Evolutionary conservation across 2,329 filamentous ascomycete species (phyloP).

Genomic region (Penicillium concentricum): DNA sequence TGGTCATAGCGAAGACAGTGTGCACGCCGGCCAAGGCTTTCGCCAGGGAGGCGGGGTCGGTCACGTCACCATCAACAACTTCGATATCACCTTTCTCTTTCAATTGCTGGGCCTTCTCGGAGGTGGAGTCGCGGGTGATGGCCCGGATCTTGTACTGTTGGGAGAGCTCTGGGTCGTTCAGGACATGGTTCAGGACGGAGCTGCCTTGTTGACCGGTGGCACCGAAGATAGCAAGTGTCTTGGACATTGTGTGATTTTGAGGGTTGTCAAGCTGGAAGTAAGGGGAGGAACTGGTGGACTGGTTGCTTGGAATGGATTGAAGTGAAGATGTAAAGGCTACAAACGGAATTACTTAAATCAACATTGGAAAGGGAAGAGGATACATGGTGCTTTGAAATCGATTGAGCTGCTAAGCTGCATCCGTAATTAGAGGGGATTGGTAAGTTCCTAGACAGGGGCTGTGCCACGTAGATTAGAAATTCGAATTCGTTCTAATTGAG

Average conservation of each 20-base stretch:
- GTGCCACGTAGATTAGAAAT: neutral
- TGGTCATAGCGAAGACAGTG: conserved; percentile 52
- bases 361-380: too few species aligned
- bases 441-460: neutral
- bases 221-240: conserved; percentile 54
- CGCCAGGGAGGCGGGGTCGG: conserved; percentile 41
- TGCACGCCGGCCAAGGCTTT: conserved; percentile 46
- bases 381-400: neutral
- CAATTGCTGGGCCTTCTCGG: conserved; percentile 46
- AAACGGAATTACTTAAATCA: too few species aligned
- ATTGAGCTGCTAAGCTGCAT: neutral
- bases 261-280: neutral
- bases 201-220: conserved; percentile 62
- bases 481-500: neutral
- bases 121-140: conserved; percentile 53
- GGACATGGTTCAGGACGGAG: conserved; percentile 51
- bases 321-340: too few species aligned
- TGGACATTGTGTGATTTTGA: conserved; percentile 17
- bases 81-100: conserved; percentile 48
- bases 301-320: too few species aligned
- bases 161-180: conserved; percentile 45
- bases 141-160: conserved; percentile 54
- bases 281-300: neutral
- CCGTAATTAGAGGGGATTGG: too few species aligned
- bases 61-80: conserved; percentile 54